A percentile compares a stretch with the other conserved stretches of the same genome.
Evolutionary conservation across 805 yeast species (phyloP).

Genomic region (Monosporozyma siamensis): DNA sequence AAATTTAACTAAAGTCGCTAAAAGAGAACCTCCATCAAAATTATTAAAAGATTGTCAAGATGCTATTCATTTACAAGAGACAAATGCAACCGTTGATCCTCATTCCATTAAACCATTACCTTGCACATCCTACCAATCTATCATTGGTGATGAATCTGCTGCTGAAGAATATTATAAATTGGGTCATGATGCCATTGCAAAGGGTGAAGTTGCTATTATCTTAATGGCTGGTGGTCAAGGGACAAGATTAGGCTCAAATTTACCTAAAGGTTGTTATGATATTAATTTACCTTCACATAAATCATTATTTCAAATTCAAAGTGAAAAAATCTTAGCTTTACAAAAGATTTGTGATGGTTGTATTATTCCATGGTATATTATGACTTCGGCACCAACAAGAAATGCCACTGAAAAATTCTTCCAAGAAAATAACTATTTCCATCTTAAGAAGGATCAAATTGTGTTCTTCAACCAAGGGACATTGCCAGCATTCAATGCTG

Average conservation of each 20-base stretch:
- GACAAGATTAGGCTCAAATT: slow-evolving; percentile 79
- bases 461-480: slow-evolving; percentile 90
- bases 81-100: slow-evolving; percentile 16
- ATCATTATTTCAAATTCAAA: slow-evolving; percentile 85
- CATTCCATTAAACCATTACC: slow-evolving; percentile 43
- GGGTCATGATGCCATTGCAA: slow-evolving; percentile 62
- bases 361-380: slow-evolving; percentile 73
- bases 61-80: slow-evolving; percentile 35
- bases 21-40: slow-evolving; percentile 16
- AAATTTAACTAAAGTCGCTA: slow-evolving; percentile 22
- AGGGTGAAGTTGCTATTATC: slow-evolving; percentile 76
- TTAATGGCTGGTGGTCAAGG: slow-evolving; percentile 99
- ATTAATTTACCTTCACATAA: slow-evolving; percentile 77
- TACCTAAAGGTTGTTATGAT: slow-evolving; percentile 91
- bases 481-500: slow-evolving; percentile 72
- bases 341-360: slow-evolving; percentile 32
- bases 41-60: slow-evolving; percentile 31
- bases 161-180: slow-evolving; percentile 35
- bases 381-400: slow-evolving; percentile 91
- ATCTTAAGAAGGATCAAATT: slow-evolving; percentile 51
- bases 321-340: slow-evolving; percentile 66
- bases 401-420: slow-evolving; percentile 66
- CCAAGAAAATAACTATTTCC: slow-evolving; percentile 53
- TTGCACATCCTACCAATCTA: slow-evolving; percentile 41
- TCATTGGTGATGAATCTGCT: slow-evolving; percentile 27